These are phyloP conservation scores for Pythium volutum DNA, from an alignment of 352 stramenopile species.

Conservation along the genomic window DNA sequence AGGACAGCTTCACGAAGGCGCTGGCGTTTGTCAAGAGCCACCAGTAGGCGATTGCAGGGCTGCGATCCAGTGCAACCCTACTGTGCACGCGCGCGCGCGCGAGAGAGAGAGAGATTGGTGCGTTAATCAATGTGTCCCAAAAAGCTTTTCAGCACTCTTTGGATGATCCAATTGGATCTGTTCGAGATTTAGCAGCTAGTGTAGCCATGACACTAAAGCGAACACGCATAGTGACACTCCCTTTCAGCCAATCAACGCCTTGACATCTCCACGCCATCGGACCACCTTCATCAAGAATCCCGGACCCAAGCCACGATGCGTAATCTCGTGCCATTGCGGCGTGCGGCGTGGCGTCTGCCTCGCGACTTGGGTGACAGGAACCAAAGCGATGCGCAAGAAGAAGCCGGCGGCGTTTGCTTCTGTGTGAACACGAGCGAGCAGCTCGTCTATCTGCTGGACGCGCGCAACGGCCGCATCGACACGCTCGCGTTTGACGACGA, in stretches of 20 bases:
- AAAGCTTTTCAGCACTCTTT: background rate
- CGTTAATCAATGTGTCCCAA: background rate
- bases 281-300: background rate
- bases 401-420: slow-evolving; percentile 19
- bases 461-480: slow-evolving; percentile 21
- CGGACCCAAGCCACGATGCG: no score
- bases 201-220: slow-evolving; percentile 15
- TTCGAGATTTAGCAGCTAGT: background rate
- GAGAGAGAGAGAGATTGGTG: slow-evolving; percentile 1
- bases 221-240: background rate
- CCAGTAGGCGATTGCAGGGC: slow-evolving; percentile 1
- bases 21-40: slow-evolving; percentile 58
- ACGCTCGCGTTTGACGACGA: slow-evolving; percentile 21
- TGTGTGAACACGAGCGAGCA: slow-evolving; percentile 35
- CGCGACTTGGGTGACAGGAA: background rate
- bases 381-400: background rate
- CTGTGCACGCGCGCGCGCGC: background rate
- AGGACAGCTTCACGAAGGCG: slow-evolving; percentile 79
- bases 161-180: no score
- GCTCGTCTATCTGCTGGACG: slow-evolving; percentile 22
- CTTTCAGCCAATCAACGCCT: slow-evolving; percentile 15
- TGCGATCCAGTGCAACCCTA: background rate
- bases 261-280: background rate
- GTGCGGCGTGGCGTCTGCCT: slow-evolving; percentile 38
- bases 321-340: slow-evolving; percentile 58